A percentile compares a stretch with the other conserved stretches of the same genome.
Conservation (phyloP, 208 protist genomes). For the Acanthamoeba royreba region DNA sequence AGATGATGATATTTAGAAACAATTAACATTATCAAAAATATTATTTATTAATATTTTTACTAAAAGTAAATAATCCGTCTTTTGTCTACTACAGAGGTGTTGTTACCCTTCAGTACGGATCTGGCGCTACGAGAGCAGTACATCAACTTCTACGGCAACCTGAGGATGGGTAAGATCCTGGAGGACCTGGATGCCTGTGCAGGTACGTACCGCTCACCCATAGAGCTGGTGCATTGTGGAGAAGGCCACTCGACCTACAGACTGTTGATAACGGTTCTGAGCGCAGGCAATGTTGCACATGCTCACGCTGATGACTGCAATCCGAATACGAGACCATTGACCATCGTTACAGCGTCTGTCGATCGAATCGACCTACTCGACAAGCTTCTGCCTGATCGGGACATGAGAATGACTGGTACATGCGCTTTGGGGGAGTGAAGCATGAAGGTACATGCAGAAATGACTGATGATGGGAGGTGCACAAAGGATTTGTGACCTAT, state of each 20-base stretch:
- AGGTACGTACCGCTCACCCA: not conserved
- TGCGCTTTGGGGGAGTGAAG: not conserved
- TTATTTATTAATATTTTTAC: not conserved
- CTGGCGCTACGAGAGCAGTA: conserved; percentile 41
- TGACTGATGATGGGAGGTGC: not conserved
- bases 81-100: not conserved
- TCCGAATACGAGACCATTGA: not conserved
- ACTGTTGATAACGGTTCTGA: no score
- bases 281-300: not conserved
- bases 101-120: conserved; percentile 36
- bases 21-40: not conserved
- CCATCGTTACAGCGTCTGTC: conserved; percentile 44
- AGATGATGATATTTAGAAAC: not conserved
- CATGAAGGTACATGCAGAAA: not conserved
- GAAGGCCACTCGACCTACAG: no score
- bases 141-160: conserved; percentile 49
- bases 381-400: conserved; percentile 25
- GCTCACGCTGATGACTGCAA: conserved; percentile 32
- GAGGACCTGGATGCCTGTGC: conserved; percentile 47
- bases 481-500: conserved; percentile 31
- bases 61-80: no score
- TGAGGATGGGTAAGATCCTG: conserved; percentile 33
- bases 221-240: no score
- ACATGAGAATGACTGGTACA: conserved; percentile 40
- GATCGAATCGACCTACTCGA: conserved; percentile 39